Percentiles rank a stretch among this genome's conserved stretches.
Conservation (phyloP, 768 basidiomycete species). For the Lanmaoa pseudosensibilis region DNA sequence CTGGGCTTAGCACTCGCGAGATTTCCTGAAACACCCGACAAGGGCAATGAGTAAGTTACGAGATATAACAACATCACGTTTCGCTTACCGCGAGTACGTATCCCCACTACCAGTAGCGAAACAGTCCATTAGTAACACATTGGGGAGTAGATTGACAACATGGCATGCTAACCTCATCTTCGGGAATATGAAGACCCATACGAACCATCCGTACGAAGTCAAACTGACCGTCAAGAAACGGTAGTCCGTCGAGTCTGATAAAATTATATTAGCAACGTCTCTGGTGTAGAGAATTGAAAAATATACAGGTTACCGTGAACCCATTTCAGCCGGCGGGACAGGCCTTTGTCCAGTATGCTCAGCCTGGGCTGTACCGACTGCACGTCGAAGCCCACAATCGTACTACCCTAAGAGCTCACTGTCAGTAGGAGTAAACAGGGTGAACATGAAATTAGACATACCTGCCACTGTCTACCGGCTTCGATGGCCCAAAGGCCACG, state of each 20-base stretch:
- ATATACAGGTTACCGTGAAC: conserved; percentile 64
- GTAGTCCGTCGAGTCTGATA: conserved; percentile 62
- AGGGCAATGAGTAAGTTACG: conserved; percentile 17
- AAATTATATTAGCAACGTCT: conserved; percentile 5
- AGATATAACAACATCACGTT: conserved; percentile 8
- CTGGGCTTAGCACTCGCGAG: conserved; percentile 60
- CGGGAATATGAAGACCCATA: conserved; percentile 68
- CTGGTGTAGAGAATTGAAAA: background rate
- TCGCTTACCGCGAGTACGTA: conserved; percentile 56
- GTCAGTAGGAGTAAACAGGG: background rate
- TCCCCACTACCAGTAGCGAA: conserved; percentile 51
- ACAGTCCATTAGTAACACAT: conserved; percentile 17
- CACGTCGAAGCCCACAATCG: conserved; percentile 61
- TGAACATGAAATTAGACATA: conserved; percentile 29
- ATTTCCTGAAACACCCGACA: conserved; percentile 50
- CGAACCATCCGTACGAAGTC: conserved; percentile 65
- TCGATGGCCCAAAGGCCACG: conserved; percentile 70
- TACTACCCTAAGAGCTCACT: conserved; percentile 43
- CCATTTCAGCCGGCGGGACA: conserved; percentile 60
- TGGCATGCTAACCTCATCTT: conserved; percentile 56
- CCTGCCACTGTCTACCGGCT: conserved; percentile 67
- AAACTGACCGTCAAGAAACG: conserved; percentile 57
- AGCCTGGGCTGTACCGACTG: conserved; percentile 52
- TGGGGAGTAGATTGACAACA: background rate
- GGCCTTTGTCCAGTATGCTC: conserved; percentile 35